A percentile compares a stretch with the other conserved stretches of the same genome.
Evolutionary conservation across 225 moss, liverwort and hornwort genomes (phyloP).

Genomic region (Rhytidiadelphus loreus): DNA sequence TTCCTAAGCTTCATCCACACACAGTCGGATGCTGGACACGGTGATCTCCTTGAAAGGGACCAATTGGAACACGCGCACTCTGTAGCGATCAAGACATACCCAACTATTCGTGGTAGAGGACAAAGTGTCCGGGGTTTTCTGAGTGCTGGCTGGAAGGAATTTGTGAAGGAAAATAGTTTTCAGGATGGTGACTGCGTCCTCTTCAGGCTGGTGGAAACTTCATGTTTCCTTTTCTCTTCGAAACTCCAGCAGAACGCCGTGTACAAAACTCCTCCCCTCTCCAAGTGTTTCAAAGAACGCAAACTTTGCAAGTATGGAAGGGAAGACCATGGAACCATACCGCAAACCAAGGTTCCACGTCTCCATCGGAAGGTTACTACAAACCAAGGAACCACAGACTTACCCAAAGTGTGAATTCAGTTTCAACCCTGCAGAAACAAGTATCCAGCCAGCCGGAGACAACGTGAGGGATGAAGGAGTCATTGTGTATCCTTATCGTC

Average conservation of each 20-base stretch:
- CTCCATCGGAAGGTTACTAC: not conserved
- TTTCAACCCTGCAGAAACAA: not conserved
- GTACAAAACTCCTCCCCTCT: not conserved
- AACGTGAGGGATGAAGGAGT: not conserved
- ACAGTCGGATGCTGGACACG: not conserved
- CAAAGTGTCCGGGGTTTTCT: not conserved
- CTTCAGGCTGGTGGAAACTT: not conserved
- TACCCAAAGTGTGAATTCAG: not conserved
- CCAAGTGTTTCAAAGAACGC: not conserved
- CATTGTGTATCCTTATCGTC: not conserved
- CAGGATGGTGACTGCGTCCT: not conserved
- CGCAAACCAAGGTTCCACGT: not conserved
- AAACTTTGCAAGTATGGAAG: not conserved
- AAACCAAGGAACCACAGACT: not conserved
- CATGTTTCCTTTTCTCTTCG: not conserved
- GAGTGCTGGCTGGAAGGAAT: slow-evolving; percentile 1
- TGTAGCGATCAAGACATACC: not conserved
- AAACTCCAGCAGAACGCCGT: not conserved
- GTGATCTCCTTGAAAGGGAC: slow-evolving; percentile 7
- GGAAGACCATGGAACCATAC: not conserved
- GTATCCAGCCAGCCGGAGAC: not conserved
- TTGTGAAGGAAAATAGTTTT: not conserved
- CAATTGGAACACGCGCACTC: not conserved
- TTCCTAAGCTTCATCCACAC: not conserved
- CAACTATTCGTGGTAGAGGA: not conserved